Conservation (phyloP, 768 basidiomycete genomes). For the Psilocybe sp. region DNA sequence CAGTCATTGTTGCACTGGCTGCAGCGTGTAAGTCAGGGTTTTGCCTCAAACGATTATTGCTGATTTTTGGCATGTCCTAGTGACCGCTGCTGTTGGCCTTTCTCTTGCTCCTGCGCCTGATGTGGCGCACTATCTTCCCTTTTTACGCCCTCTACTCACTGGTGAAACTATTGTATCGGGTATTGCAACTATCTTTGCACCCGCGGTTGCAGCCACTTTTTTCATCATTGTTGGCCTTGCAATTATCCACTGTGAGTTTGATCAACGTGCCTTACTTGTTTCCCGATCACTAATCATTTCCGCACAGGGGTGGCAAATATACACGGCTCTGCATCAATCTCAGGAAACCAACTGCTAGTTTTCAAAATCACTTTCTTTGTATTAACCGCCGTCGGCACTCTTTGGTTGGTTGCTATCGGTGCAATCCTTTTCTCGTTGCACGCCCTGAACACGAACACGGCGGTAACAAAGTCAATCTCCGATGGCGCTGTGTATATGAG, state of each 20-base stretch:
- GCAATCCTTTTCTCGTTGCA: conserved; percentile 68
- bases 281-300: conserved; percentile 2
- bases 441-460: conserved; percentile 43
- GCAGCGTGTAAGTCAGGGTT: conserved; percentile 51
- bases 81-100: conserved; percentile 69
- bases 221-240: conserved; percentile 55
- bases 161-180: conserved; percentile 55
- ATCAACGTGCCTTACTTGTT: background rate
- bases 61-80: conserved; percentile 32
- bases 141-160: conserved; percentile 52
- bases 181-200: conserved; percentile 64
- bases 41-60: background rate
- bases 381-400: conserved; percentile 46
- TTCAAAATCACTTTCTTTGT: conserved; percentile 67
- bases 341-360: conserved; percentile 53
- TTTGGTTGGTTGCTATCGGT: conserved; percentile 67
- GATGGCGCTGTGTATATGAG: conserved; percentile 74
- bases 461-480: conserved; percentile 47
- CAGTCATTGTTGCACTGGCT: conserved; percentile 50
- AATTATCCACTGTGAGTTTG: conserved; percentile 53
- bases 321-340: conserved; percentile 60
- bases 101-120: conserved; percentile 68
- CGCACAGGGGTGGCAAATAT: conserved; percentile 49
- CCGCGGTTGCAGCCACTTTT: conserved; percentile 57
- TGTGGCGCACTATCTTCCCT: conserved; percentile 66